Conservation (phyloP, 768 basidiomycete species). For the Rubroboletus pulcherrimus region DNA sequence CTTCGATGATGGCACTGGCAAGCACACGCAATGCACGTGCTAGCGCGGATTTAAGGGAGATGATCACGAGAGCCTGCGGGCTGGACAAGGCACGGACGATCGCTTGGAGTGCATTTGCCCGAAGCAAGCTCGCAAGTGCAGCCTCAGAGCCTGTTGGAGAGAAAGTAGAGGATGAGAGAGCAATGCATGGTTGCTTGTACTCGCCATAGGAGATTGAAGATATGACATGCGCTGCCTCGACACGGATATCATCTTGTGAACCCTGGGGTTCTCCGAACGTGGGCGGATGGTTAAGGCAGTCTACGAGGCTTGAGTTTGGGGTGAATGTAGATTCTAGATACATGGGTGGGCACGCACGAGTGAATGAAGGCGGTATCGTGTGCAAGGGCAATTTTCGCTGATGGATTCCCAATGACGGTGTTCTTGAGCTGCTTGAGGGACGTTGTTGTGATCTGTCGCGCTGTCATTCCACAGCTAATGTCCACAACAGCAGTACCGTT, state of each 20-base stretch:
- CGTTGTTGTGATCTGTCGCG: constrained; percentile 26
- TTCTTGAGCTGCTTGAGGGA: constrained; percentile 70
- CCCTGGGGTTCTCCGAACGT: constrained; percentile 31
- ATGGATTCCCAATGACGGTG: constrained; percentile 73
- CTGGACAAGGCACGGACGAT: constrained; percentile 60
- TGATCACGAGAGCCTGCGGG: constrained; percentile 31
- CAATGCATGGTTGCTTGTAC: neutral
- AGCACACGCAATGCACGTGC: constrained; percentile 61
- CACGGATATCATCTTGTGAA: constrained; percentile 50
- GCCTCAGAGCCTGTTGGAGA: constrained; percentile 51
- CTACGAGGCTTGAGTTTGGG: constrained; percentile 49
- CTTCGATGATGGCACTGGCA: constrained; percentile 57
- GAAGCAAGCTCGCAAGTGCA: constrained; percentile 55
- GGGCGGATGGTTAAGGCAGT: constrained; percentile 48
- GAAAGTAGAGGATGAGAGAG: neutral
- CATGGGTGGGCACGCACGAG: constrained; percentile 37
- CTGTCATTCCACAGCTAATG: constrained; percentile 46
- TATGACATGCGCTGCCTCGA: constrained; percentile 73
- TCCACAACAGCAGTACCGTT: neutral
- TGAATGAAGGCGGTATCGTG: constrained; percentile 54
- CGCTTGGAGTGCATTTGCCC: constrained; percentile 53
- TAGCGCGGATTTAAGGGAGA: constrained; percentile 50
- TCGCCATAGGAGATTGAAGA: constrained; percentile 70
- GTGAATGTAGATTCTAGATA: neutral
- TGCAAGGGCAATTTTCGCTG: constrained; percentile 59